Evolutionary conservation across 225 moss, liverwort and hornwort genomes (phyloP).

Genomic region (Asterella californica): DNA sequence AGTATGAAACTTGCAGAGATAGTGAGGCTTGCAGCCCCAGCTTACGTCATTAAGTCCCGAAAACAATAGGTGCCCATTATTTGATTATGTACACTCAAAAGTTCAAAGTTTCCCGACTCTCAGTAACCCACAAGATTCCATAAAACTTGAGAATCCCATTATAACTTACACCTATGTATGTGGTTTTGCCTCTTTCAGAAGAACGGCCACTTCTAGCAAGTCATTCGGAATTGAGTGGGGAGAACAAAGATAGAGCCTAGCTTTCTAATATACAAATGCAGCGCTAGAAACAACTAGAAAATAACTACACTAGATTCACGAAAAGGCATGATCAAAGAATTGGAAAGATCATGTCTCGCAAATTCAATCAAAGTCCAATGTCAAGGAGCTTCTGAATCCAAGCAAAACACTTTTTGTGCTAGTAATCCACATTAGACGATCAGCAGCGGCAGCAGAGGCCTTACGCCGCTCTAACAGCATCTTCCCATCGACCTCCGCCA

Average conservation of each 20-base stretch:
- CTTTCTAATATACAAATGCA: constrained; percentile 14
- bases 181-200: neutral
- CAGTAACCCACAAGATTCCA: constrained; percentile 2
- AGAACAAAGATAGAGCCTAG: constrained; percentile 1
- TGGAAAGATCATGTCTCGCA: constrained; percentile 60
- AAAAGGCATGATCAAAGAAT: constrained; percentile 59
- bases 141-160: constrained; percentile 1
- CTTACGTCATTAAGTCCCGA: constrained; percentile 15
- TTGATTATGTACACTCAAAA: constrained; percentile 18
- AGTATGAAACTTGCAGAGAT: constrained; percentile 16
- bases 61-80: constrained; percentile 17
- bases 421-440: constrained; percentile 61
- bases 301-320: constrained; percentile 18
- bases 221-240: neutral
- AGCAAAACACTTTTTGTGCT: constrained; percentile 31
- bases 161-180: neutral
- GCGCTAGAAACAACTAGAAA: constrained; percentile 11
- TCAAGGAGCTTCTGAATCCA: constrained; percentile 59
- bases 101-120: constrained; percentile 4
- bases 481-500: constrained; percentile 75
- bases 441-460: constrained; percentile 81
- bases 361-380: constrained; percentile 71
- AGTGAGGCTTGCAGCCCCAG: constrained; percentile 13
- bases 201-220: constrained; percentile 2
- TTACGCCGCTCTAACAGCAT: constrained; percentile 98